Base-by-base conservation (phyloP, 805 yeast species). In the Candida easanensis region DNA sequence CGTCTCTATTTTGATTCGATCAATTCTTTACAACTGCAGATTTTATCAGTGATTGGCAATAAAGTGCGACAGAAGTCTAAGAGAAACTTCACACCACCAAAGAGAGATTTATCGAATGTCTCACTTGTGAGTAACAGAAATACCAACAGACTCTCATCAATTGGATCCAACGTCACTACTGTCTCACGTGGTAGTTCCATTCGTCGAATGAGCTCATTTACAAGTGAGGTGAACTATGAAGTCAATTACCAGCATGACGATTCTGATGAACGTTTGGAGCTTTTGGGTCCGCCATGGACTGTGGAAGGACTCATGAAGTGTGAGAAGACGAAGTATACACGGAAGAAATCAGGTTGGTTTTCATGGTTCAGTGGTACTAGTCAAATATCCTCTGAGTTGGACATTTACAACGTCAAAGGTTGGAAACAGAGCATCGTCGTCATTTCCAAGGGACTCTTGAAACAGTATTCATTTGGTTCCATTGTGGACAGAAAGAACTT, bases 241-340 rank as follows among this genome's bases (percentile, higher is more conserved):
- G 54, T 58, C 16, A 53, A 57, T 21, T 59, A 54, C 22, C 42
- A 50, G 20, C 70, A 66, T 51, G 73, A 74, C 50, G 72, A 72
- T 25, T 73, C 71, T 45, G 88, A 83, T 60, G 70, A 76, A 50
- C 76, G 76, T 30, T 66, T 83, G 44, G 89, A 82, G 54, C 66
- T 79, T 36, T 73, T 73, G 40, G 91, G 91, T 1, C 80, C 90
- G 1, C 91, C 93, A 1, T 84, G 87, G 79, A 71, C 81, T 44
- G 82, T 84, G 57, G 91, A 84, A 63, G 91, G 93, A 1, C 55
- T 84, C 28, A 66, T 81, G 51, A 69, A 74, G 46, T 55, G 61
- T 27, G 58, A 53, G 34, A 20, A 26, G 13, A 38, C 19, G 5
- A n/a, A 15, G 1, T 21, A 33, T 19, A 43, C 28, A 20, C 49